Evolutionary conservation across 2,329 filamentous ascomycete species (phyloP), one percentile per base, ranked within the genome.

Genomic region (Talaromyces sp.): DNA sequence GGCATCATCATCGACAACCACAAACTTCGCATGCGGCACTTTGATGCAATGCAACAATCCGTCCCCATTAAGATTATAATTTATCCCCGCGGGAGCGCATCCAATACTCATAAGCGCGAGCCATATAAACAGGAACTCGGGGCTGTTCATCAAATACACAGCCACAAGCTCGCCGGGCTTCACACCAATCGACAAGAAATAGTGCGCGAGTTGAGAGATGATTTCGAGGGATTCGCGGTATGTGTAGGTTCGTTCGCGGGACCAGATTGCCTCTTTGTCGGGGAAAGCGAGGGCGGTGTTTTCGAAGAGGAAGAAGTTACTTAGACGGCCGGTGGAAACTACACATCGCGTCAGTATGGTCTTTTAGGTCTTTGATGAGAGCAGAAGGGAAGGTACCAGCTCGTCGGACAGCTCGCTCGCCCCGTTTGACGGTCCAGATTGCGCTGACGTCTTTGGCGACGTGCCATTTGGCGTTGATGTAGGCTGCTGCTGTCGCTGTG

Each of bases 21-120:
- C 72, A 43, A 90, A 67, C 49, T 78, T 82, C 2, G 86, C 81
- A 3, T 81, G 82, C 58, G 84, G 85, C 61, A 89, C 82, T 67
- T 81, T 82, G 40, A 91, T 73, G 63, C 88, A 91, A 75, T 91
- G 89, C 54, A 90, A 71, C 68, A 92, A 75, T 1, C 88, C 85
- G 68, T 88, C 84, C 0, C 85, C 86, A 7, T 83, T 81, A 7
- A 92, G 78, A 71, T 91, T 88, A 73, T 89, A 86, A 73, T 92
- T 92, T 73, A 92, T 88, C 76, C 90, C 84, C 0, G 89, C 89
- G 0, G 89, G 89, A 0, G 87, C 88, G 15, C 86, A 86, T 3
- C 89, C 89, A 64, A 91, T 85, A 10, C 86, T 83, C 82, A 85
- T 85, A 2, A 89, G 77, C 0, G 85, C 89, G 47, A 91, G 72